These are phyloP conservation scores for Yamadazyma mexicana DNA, from an alignment of 1,139 yeast genomes.

Conservation along the genomic window DNA sequence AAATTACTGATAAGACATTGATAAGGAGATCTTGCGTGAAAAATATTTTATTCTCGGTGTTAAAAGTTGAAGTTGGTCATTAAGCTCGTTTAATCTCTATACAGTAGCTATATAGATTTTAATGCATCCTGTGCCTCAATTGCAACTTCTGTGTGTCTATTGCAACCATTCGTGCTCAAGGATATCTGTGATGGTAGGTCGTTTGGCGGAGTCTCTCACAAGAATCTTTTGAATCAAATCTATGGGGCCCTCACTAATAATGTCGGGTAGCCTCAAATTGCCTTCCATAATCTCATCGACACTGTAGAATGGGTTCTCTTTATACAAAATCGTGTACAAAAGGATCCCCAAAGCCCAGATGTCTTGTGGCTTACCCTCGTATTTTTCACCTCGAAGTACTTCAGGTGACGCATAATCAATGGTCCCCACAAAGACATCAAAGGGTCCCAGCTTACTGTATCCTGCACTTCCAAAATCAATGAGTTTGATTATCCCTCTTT, in stretches of 20 bases:
- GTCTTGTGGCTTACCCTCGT: slow-evolving; percentile 92
- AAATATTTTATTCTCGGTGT: too few relatives aligned
- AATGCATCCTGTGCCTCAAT: too few relatives aligned
- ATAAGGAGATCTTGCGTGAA: too few relatives aligned
- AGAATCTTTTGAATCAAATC: slow-evolving; percentile 64
- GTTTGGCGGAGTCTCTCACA: slow-evolving; percentile 56
- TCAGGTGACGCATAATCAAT: slow-evolving; percentile 98
- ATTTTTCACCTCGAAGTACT: slow-evolving; percentile 82
- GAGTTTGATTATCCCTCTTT: slow-evolving; percentile 70
- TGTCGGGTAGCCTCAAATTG: slow-evolving; percentile 66
- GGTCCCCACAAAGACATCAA: slow-evolving; percentile 96
- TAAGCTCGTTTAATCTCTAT: too few relatives aligned
- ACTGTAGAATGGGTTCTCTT: slow-evolving; percentile 93
- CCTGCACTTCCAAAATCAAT: slow-evolving; percentile 98
- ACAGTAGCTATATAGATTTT: too few relatives aligned
- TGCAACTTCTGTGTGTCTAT: too few relatives aligned
- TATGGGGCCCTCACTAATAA: slow-evolving; percentile 58
- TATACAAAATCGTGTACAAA: slow-evolving; percentile 84
- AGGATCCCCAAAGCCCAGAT: slow-evolving; percentile 95
- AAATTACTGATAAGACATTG: neutral
- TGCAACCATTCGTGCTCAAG: slow-evolving; percentile 67
- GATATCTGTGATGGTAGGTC: slow-evolving; percentile 77
- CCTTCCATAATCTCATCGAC: slow-evolving; percentile 95
- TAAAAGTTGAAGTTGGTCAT: too few relatives aligned
- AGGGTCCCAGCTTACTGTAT: slow-evolving; percentile 85